A percentile compares a stretch with the other conserved stretches of the same genome.
These are phyloP conservation scores for Acanthamoeba triangularis DNA, from an alignment of 208 protist genomes.

Conservation along the genomic window DNA sequence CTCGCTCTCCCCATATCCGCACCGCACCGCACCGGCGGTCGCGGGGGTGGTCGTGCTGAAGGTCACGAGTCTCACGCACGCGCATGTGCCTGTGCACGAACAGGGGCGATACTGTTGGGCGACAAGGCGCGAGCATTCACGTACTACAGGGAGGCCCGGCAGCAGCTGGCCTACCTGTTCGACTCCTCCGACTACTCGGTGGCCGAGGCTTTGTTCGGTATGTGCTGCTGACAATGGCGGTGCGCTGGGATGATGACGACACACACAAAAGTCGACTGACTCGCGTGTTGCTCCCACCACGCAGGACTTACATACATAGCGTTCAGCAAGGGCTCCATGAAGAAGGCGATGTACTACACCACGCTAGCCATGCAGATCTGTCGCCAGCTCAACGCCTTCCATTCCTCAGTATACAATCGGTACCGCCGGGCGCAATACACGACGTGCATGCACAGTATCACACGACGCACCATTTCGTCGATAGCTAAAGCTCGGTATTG, in stretches of 20 bases:
- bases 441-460: too few relatives aligned
- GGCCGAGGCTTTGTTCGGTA: conserved; percentile 8
- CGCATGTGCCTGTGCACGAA: not conserved
- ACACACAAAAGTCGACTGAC: too few relatives aligned
- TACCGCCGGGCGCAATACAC: not conserved
- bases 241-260: too few relatives aligned
- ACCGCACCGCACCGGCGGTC: not conserved
- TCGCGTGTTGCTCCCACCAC: too few relatives aligned
- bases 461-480: too few relatives aligned
- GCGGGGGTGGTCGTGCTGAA: too few relatives aligned
- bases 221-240: too few relatives aligned
- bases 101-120: not conserved
- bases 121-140: not conserved
- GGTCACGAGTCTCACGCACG: too few relatives aligned
- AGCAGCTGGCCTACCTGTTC: not conserved
- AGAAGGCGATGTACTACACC: conserved; percentile 38
- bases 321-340: not conserved
- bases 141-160: not conserved
- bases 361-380: conserved; percentile 28
- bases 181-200: conserved; percentile 14
- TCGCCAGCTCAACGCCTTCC: conserved; percentile 8
- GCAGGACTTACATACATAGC: not conserved
- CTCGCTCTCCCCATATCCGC: not conserved
- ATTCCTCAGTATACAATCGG: conserved; percentile 26
- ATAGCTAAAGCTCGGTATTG: too few relatives aligned